Base-by-base conservation (phyloP, 305 asterid species). In the Petunia hybrid region DNA sequence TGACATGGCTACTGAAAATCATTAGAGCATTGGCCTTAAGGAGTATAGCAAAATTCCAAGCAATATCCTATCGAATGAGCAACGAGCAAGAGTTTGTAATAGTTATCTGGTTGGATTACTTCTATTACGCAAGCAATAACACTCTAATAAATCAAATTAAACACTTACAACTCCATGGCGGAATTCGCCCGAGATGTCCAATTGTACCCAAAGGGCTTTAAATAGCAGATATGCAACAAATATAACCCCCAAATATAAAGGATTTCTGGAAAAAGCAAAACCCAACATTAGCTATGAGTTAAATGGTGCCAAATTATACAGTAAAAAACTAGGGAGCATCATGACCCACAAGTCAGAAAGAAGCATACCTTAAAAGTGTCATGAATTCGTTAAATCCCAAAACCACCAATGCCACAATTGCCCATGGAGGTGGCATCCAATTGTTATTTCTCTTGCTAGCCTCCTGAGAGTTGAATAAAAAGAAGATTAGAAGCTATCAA, bases 351-450 rank as follows among this genome's bases (percentile, higher is more conserved):
- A 73, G 46, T 73, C 63, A 13, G 40, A 73, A 71, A 12, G 76
- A 61, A 48, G n/a, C n/a, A n/a, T 86, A 97, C 99, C 99, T 97
- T 82, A 97, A 88, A 78, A 97, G 94, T 67, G 99, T 97, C 99
- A 97, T 97, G 85, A 97, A 97, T 80, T 97, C 99, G 83, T 97
- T 97, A 85, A 97, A 95, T 43, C 99, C 99, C 88, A 97, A 89
- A 78, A 97, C 77, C 80, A 90, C 86, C 86, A 97, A 64, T 55
- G 98, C 99, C 45, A 83, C 84, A 43, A 97, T 91, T 81, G 99
- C 99, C 99, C 99, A 97, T 63, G 98, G 98, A 84, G 99, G 99
- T 78, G 99, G 99, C 67, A 97, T 81, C 97, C 97, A 95, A 89
- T 95, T 94, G 91, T 95, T 97, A 84, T 81, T 93, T 87, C 98